Base-by-base conservation (phyloP, 352 stramenopile species). In the Phytophthora chlamydospora region DNA sequence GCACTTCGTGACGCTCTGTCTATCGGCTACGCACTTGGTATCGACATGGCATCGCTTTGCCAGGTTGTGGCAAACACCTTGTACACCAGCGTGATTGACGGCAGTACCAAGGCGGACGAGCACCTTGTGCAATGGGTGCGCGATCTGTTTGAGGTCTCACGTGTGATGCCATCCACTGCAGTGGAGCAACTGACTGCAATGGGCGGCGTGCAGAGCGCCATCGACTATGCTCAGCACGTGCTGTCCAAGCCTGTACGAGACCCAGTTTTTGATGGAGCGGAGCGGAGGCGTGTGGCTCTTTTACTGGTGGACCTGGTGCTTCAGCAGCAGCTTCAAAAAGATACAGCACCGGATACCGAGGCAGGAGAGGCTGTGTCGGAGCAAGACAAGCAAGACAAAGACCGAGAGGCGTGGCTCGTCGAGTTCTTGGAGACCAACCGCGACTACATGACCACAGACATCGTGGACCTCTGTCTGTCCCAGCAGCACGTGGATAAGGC, bases 41-140 rank as follows among this genome's bases (percentile, higher is more conserved):
- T 93, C 32, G 87, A 96, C 54, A 96, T 96, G 87, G 78, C 87
- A 36, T 94, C 87, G 10, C 63, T 96, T 6, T 96, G 87, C 36
- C 80, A 94, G 59, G 83, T 94, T 9, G 87, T 89, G 3, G 85
- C 85, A 12, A 87, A 96, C 40, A 93, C 87, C 14, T 67, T 96
- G 17, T 91, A 87, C 50, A 68, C 44, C 4, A 75, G 66, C 48
- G 35, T 81, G 6, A 59, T 73, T 4, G 60, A 75, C 17, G 43
- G 58, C 1, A 78, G 58, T 7, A 50, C 41, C 38, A 40, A 14
- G n/a, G 58, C 50, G 11, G 70, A 87, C 44, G 29, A 33, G 21
- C 27, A 58, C 13, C 56, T 78, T 24, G 29, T 86, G 14, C 54
- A 81, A 61, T 96, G 87, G 87, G 65, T 96, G n/a, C 73, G 81